Conservation (phyloP, 495 filamentous ascomycete genomes). For the Lineolata rhizophorae region DNA sequence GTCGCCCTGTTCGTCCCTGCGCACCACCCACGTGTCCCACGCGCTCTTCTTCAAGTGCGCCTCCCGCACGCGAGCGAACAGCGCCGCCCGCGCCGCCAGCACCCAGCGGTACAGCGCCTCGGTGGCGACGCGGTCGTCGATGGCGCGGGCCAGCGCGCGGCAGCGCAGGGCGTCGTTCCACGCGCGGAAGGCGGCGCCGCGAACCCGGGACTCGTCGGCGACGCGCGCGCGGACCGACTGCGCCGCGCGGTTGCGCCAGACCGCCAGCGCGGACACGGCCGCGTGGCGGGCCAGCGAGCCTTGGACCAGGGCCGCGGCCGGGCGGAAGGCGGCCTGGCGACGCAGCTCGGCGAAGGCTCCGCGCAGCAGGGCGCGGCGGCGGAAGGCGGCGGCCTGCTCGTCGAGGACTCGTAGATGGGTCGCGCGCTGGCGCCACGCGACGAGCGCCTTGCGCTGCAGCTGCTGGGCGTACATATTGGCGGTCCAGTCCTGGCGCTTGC, state of each 20-base stretch:
- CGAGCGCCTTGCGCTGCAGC: slow-evolving; percentile 3
- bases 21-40: neutral
- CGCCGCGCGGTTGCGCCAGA: slow-evolving; percentile 29
- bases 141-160: slow-evolving; percentile 26
- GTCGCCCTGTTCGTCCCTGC: slow-evolving; percentile 3
- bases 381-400: slow-evolving; percentile 3
- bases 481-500: slow-evolving; percentile 5
- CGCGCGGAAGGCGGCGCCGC: slow-evolving; percentile 35
- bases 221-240: slow-evolving; percentile 30
- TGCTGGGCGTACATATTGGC: slow-evolving; percentile 2
- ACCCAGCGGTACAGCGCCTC: slow-evolving; percentile 44
- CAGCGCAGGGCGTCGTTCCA: slow-evolving; percentile 48
- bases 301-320: neutral
- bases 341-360: slow-evolving; percentile 3
- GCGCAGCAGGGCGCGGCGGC: slow-evolving; percentile 4
- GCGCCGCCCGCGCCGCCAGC: slow-evolving; percentile 25
- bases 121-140: slow-evolving; percentile 35
- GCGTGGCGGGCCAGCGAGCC: slow-evolving; percentile 21
- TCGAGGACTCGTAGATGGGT: neutral
- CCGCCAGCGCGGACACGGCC: slow-evolving; percentile 23
- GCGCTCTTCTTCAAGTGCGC: neutral
- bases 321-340: slow-evolving; percentile 9
- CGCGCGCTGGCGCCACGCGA: slow-evolving; percentile 2
- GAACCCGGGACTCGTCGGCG: slow-evolving; percentile 27
- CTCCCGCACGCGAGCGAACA: neutral